Evolutionary conservation across 1,284 basidiomycete species (phyloP), one percentile per base, ranked within the genome.

Genomic region (Coriolopsis trogii): DNA sequence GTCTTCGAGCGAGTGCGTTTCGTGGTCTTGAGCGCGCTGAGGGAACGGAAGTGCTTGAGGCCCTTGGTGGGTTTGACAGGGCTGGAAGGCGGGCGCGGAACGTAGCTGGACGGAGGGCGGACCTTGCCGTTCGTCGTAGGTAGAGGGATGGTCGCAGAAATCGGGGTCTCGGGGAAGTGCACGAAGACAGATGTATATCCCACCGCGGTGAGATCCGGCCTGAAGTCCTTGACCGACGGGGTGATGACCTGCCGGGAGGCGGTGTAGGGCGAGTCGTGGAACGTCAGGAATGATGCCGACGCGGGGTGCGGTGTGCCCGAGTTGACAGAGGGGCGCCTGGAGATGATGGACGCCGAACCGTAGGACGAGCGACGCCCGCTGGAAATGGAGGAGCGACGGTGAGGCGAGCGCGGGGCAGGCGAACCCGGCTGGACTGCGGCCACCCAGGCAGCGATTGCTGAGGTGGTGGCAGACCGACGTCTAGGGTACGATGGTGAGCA

Each of bases 111-210:
- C 12, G 53, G 45, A 15, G 57, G 57, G n/a, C 49, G 53, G 42
- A 46, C 46, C 51, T 53, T 56, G 49, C 45, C 52, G 31, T 34
- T 34, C 30, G 30, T 34, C 42, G 51, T 53, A 29, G 50, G 49
- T 36, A 55, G 41, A 34, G 56, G 46, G 26, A 53, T 48, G 30
- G 61, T 59, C 20, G 65, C 61, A 7, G 65, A 63, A 16, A 51
- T 38, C 26, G 64, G 64, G 28, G 78, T 74, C 21, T 53, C 55
- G 3, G 82, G 81, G 46, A 87, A 69, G 24, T 80, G 77, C 16
- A 87, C 71, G 63, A 88, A 84, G 42, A 86, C 74, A 28, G 80
- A 82, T 15, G 82, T 80, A 67, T 88, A 88, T 0, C 85, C 85
- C 18, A 84, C 73, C 3, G 76, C 63, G 12, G 79, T 78, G 23